These are phyloP conservation scores for Fusarium staphyleae DNA, from an alignment of 2,329 filamentous ascomycete species.

Conservation along the genomic window DNA sequence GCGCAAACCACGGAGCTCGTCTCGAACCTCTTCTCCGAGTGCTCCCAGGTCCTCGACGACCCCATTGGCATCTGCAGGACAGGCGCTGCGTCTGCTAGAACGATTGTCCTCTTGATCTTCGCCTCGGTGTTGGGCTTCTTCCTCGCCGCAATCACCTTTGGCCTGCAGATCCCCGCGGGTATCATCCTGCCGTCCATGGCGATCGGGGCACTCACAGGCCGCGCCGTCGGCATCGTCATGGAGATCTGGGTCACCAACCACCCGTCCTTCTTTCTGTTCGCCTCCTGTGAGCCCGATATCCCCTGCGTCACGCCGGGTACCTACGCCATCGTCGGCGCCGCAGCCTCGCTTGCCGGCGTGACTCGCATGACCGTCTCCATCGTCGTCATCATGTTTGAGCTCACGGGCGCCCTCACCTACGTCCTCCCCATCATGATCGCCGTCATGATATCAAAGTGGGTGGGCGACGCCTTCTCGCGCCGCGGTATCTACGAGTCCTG, in stretches of 20 bases:
- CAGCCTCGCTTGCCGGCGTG: slow-evolving; percentile 90
- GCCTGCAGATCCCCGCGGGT: slow-evolving; percentile 90
- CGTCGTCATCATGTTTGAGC: slow-evolving; percentile 99
- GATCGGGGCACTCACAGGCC: slow-evolving; percentile 88
- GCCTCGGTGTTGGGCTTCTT: slow-evolving; percentile 85
- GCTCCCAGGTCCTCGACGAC: slow-evolving; percentile 81
- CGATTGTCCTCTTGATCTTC: slow-evolving; percentile 82
- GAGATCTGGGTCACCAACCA: slow-evolving; percentile 85
- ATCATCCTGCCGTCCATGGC: slow-evolving; percentile 97
- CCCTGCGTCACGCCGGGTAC: slow-evolving; percentile 92
- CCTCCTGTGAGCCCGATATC: slow-evolving; percentile 82
- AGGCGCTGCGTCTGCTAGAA: slow-evolving; percentile 80
- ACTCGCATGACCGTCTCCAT: slow-evolving; percentile 98
- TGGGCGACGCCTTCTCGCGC: slow-evolving; percentile 91
- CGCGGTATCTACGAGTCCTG: slow-evolving; percentile 96
- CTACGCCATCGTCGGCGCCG: slow-evolving; percentile 95
- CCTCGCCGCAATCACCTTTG: slow-evolving; percentile 88
- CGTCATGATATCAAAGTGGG: slow-evolving; percentile 98
- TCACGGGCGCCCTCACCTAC: slow-evolving; percentile 94
- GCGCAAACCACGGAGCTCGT: slow-evolving; percentile 91
- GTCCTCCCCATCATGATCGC: slow-evolving; percentile 99
- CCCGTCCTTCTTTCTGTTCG: slow-evolving; percentile 79
- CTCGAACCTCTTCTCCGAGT: slow-evolving; percentile 90
- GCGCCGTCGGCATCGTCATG: slow-evolving; percentile 87
- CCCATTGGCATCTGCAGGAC: slow-evolving; percentile 90